These are phyloP conservation scores for Nicotiana undulata DNA, from an alignment of 257 asterid genomes.

Conservation along the genomic window DNA sequence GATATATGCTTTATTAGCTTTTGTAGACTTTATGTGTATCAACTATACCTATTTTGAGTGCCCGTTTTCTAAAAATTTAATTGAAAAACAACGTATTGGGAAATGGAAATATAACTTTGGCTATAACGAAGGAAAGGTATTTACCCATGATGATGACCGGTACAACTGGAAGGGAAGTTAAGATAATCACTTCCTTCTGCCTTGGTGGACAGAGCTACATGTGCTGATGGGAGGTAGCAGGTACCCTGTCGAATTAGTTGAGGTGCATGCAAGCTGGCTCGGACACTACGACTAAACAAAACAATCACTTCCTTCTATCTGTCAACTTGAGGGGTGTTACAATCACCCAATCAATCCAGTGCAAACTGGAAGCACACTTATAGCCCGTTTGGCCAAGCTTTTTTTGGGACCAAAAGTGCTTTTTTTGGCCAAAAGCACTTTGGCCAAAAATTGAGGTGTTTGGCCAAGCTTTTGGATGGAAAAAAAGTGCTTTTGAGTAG, in stretches of 20 bases:
- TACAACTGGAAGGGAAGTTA: not conserved
- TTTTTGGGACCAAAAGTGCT: too few relatives aligned
- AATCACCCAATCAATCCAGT: not conserved
- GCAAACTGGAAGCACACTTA: not conserved
- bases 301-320: not conserved
- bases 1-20: not conserved
- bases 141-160: not conserved
- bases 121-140: not conserved
- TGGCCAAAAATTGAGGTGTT: too few relatives aligned
- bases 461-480: too few relatives aligned
- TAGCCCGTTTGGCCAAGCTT: too few relatives aligned
- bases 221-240: too few relatives aligned
- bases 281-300: not conserved
- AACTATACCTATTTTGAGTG: not conserved
- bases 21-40: not conserved
- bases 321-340: not conserved
- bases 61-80: not conserved
- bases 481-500: too few relatives aligned
- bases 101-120: not conserved
- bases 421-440: too few relatives aligned
- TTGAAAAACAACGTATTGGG: not conserved
- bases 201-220: too few relatives aligned
- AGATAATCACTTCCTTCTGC: not conserved
- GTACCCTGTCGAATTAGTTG: too few relatives aligned
- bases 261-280: too few relatives aligned